Evolutionary conservation across 2,329 filamentous ascomycete species (phyloP).

Genomic region (Exophiala spinifera): DNA sequence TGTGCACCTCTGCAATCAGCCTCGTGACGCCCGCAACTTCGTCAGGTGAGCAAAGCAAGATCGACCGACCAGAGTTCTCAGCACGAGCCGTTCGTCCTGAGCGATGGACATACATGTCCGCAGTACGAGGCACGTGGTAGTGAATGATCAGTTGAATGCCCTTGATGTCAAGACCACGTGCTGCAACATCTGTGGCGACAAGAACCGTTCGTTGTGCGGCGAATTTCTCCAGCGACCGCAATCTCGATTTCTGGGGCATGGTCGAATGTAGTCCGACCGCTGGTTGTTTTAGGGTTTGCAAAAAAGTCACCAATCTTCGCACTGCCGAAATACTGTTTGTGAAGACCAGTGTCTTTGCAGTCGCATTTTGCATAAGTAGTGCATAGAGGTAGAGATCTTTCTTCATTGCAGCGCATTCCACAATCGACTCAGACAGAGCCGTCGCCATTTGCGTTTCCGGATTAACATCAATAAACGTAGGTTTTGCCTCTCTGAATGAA

Average conservation of each 20-base stretch:
- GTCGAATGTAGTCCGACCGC: conserved; percentile 77
- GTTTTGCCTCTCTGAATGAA: conserved; percentile 78
- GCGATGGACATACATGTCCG: conserved; percentile 91
- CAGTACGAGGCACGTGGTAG: conserved; percentile 88
- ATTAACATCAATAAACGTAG: conserved; percentile 89
- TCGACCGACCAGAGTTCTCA: conserved; percentile 70
- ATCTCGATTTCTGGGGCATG: conserved; percentile 92
- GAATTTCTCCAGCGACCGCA: conserved; percentile 91
- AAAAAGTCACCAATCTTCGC: conserved; percentile 76
- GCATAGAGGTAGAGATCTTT: conserved; percentile 97
- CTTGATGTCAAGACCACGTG: conserved; percentile 88
- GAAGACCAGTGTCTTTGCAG: conserved; percentile 80
- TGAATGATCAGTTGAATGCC: conserved; percentile 86
- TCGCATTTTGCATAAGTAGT: conserved; percentile 69
- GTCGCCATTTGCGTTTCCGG: conserved; percentile 85
- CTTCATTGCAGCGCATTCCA: conserved; percentile 89
- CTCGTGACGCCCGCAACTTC: conserved; percentile 82
- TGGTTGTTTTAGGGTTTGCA: conserved; percentile 76
- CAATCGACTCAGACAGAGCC: conserved; percentile 78
- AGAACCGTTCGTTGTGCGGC: conserved; percentile 65
- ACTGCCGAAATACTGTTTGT: conserved; percentile 95
- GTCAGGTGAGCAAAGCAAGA: conserved; percentile 86
- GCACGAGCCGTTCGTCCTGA: conserved; percentile 92
- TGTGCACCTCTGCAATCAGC: conserved; percentile 84
- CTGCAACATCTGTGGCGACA: conserved; percentile 89